Conservation (phyloP, 192 early-diverging fungal genomes). For the Lobosporangium transversale region DNA sequence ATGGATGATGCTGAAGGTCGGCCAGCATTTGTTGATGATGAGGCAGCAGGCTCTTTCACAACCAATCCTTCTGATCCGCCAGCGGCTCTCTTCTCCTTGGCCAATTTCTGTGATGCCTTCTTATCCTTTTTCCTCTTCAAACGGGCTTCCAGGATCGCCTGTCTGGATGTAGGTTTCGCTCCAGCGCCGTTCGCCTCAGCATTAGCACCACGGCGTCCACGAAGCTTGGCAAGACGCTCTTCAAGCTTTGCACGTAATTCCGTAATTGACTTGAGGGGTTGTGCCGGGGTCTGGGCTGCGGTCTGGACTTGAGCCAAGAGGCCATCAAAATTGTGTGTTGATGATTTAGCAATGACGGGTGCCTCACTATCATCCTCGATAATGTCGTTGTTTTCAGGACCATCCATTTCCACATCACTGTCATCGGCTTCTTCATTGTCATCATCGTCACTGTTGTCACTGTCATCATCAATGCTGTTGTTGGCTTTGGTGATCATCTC, state of each 20-base stretch:
- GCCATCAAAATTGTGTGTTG: slow-evolving; percentile 40
- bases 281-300: slow-evolving; percentile 43
- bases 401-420: slow-evolving; percentile 35
- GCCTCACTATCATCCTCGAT: slow-evolving; percentile 48
- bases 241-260: slow-evolving; percentile 31
- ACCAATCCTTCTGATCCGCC: slow-evolving; percentile 62
- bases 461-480: slow-evolving; percentile 43
- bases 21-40: slow-evolving; percentile 25
- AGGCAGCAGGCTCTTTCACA: slow-evolving; percentile 43
- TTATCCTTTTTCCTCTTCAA: slow-evolving; percentile 73
- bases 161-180: slow-evolving; percentile 65
- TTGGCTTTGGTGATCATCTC: slow-evolving; percentile 54
- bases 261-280: slow-evolving; percentile 39
- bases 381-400: slow-evolving; percentile 49
- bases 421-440: slow-evolving; percentile 47
- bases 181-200: slow-evolving; percentile 47
- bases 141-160: slow-evolving; percentile 82
- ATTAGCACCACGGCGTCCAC: slow-evolving; percentile 25
- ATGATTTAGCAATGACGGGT: slow-evolving; percentile 33
- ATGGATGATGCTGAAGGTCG: slow-evolving; percentile 53
- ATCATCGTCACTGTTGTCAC: slow-evolving; percentile 27
- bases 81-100: slow-evolving; percentile 65
- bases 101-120: slow-evolving; percentile 68
- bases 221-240: slow-evolving; percentile 51
- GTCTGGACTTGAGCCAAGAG: slow-evolving; percentile 44